phyloP scores from a whole-genome alignment of 2,329 filamentous ascomycete genomes.

The Tympanopsis confertula region DNA sequence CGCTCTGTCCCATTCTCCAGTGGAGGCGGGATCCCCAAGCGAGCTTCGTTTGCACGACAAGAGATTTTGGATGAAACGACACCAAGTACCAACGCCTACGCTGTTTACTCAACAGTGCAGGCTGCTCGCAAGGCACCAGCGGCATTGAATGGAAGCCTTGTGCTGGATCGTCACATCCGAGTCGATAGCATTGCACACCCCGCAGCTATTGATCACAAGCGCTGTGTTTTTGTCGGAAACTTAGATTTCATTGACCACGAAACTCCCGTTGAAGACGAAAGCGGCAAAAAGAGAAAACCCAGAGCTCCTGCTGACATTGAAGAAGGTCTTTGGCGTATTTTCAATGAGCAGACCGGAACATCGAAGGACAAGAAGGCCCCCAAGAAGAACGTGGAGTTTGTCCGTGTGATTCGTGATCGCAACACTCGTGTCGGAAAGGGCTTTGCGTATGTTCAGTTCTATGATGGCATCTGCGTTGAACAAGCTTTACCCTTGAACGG shows the following conservation, averaged over 20 bases:
- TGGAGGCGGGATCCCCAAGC: conserved; percentile 38
- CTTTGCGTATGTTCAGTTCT: conserved; percentile 56
- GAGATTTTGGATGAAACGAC: conserved; percentile 54
- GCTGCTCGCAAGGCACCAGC: conserved; percentile 44
- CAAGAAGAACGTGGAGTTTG: conserved; percentile 44
- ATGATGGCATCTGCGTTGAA: conserved; percentile 50
- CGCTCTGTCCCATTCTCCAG: conserved; percentile 49
- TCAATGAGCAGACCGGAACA: not conserved
- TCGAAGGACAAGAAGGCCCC: not conserved
- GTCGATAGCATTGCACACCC: conserved; percentile 53
- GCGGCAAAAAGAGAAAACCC: conserved; percentile 30
- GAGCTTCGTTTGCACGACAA: conserved; percentile 49
- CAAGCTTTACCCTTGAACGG: conserved; percentile 47
- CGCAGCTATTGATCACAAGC: conserved; percentile 43
- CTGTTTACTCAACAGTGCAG: conserved; percentile 41
- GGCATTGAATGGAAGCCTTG: conserved; percentile 44
- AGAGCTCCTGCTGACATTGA: conserved; percentile 44
- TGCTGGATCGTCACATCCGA: conserved; percentile 49
- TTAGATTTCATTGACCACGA: conserved; percentile 55
- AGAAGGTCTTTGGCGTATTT: conserved; percentile 30
- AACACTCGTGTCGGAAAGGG: conserved; percentile 54
- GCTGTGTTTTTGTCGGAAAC: conserved; percentile 56
- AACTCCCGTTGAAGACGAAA: conserved; percentile 30
- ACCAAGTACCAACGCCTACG: conserved; percentile 54
- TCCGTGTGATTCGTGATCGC: conserved; percentile 50